Evolutionary conservation across 2,329 filamentous ascomycete species (phyloP).

Genomic region (Fusarium papillatum): DNA sequence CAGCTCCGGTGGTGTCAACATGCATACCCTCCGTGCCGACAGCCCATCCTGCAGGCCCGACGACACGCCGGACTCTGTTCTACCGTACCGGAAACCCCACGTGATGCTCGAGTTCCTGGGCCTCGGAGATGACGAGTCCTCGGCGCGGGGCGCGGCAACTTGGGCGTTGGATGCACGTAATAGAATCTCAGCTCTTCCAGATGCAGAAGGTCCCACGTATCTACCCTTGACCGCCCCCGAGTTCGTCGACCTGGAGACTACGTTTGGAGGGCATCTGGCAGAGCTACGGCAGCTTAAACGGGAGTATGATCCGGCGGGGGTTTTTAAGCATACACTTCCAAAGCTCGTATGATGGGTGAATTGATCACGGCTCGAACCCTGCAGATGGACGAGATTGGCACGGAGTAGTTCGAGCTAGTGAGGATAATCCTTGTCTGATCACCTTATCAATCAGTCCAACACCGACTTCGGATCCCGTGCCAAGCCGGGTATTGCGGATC

Average conservation of each 20-base stretch:
- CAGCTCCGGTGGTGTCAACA: constrained; percentile 7
- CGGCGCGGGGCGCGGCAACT: neutral
- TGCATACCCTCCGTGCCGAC: constrained; percentile 9
- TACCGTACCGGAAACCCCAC: constrained; percentile 13
- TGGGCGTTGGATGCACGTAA: constrained; percentile 15
- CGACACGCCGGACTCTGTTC: constrained; percentile 14
- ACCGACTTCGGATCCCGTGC: constrained; percentile 25
- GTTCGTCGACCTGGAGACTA: constrained; percentile 10
- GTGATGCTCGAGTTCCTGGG: constrained; percentile 17
- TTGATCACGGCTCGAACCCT: neutral
- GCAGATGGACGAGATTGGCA: constrained; percentile 6
- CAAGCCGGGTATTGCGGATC: constrained; percentile 28
- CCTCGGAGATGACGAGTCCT: neutral
- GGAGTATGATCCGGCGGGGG: constrained; percentile 12
- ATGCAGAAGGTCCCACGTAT: neutral
- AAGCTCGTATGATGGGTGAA: constrained; percentile 3
- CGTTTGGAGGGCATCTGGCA: constrained; percentile 2
- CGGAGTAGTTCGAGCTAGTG: neutral
- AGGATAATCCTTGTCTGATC: neutral
- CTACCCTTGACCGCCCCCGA: constrained; percentile 16
- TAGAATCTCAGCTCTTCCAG: constrained; percentile 1
- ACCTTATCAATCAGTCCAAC: constrained; percentile 33
- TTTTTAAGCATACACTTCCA: constrained; percentile 17
- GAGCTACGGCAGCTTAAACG: constrained; percentile 8
- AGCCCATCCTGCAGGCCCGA: constrained; percentile 9